Base-by-base conservation (phyloP, 345 rosid species). In the Chamaenerion angustifolium region DNA sequence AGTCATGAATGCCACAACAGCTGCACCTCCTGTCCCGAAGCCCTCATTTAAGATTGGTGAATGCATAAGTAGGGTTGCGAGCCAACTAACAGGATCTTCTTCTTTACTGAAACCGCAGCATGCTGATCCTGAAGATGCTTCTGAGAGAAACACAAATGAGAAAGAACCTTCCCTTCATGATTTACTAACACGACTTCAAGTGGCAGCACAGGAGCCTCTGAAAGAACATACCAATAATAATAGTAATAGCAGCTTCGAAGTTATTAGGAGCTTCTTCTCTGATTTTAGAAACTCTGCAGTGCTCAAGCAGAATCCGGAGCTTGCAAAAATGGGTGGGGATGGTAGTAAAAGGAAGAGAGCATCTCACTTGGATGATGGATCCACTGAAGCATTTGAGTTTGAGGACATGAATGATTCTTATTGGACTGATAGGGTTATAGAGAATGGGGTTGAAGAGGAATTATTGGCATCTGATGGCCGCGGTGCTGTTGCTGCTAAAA, bases 31-130 rank as follows among this genome's bases (percentile, higher is more conserved):
- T 15, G 1, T 58, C 44, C 74, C 83, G 13, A 83, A 70, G 67
- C 84, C 94, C 8, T 81, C 95, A 47, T 90, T 90, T 61, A 86
- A 86, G 66, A 86, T 90, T 12, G 98, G 98, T 27, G 95, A 77
- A 46, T 75, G 98, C 71, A 83, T 90, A 54, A 77, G 83, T 54
- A 78, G 94, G 73, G 90, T 78, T 69, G 98, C 95, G 0, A 90
- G 88, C 75, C 94, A 81, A 65, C 76, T 90, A 83, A 71, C 94
- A 21, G 94, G 86, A 43, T 68, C 95, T 52, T 74, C 68, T 55
- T 52, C 56, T 21, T 21, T 21, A 12, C 27, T 44, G 45, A 63
- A 49, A 42, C 64, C 55, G 41, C 78, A 69, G 51, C 82, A 82
- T 44, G 52, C 56, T 8, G 70, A 56, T 61, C 42, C 17, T 27